phyloP scores from a whole-genome alignment of 2,329 filamentous ascomycete species.

The Pestalotiopsis sp. region DNA sequence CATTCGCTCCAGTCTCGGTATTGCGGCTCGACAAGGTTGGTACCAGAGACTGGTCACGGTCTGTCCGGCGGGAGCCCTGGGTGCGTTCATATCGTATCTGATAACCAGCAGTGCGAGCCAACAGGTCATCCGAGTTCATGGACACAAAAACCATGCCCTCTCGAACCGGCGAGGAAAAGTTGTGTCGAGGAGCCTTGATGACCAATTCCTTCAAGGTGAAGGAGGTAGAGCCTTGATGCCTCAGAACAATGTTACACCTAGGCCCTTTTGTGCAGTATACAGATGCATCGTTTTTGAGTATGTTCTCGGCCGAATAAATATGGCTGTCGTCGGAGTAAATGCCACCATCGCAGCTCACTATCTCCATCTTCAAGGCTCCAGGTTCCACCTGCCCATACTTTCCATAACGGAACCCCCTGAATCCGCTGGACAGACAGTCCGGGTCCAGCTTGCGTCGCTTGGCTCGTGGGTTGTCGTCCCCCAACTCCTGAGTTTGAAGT shows the following conservation, averaged over 20 bases:
- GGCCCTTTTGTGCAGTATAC: slow-evolving; percentile 92
- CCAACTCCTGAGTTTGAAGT: slow-evolving; percentile 25
- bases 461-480: slow-evolving; percentile 45
- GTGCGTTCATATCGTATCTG: slow-evolving; percentile 65
- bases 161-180: slow-evolving; percentile 87
- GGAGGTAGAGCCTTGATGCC: slow-evolving; percentile 76
- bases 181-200: slow-evolving; percentile 80
- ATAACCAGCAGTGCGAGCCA: slow-evolving; percentile 74
- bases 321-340: slow-evolving; percentile 63
- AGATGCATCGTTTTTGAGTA: slow-evolving; percentile 78
- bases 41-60: slow-evolving; percentile 29
- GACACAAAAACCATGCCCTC: slow-evolving; percentile 91
- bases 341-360: slow-evolving; percentile 87
- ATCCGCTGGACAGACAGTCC: slow-evolving; percentile 53
- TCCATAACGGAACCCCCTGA: slow-evolving; percentile 74
- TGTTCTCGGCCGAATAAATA: slow-evolving; percentile 73
- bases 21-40: slow-evolving; percentile 55
- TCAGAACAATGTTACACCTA: slow-evolving; percentile 82
- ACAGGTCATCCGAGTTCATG: slow-evolving; percentile 79
- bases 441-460: slow-evolving; percentile 75
- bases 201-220: slow-evolving; percentile 86
- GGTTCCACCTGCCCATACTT: slow-evolving; percentile 85
- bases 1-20: slow-evolving; percentile 53
- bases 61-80: slow-evolving; percentile 24
- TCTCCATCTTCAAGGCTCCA: slow-evolving; percentile 81